Evolutionary conservation across 768 basidiomycete genomes (phyloP).

Genomic region (Pisolithus tinctorius): DNA sequence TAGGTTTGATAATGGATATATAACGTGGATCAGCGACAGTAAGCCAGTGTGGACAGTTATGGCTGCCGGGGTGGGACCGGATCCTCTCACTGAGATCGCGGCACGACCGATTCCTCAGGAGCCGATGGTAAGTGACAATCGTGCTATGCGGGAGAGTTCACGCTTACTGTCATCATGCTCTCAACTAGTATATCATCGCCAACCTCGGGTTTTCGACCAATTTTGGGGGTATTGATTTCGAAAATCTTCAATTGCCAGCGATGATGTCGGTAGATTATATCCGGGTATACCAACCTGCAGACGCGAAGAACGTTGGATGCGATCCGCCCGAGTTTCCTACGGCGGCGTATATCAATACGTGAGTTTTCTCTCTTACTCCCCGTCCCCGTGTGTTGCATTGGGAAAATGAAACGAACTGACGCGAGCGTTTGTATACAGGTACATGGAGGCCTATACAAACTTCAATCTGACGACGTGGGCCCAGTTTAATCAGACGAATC

Average conservation of each 20-base stretch:
- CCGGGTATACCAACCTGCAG: constrained; percentile 61
- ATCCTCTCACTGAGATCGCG: constrained; percentile 46
- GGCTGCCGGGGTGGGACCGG: constrained; percentile 41
- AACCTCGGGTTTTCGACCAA: constrained; percentile 65
- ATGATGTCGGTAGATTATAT: constrained; percentile 77
- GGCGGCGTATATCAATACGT: constrained; percentile 65
- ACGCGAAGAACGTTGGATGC: constrained; percentile 49
- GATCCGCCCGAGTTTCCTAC: constrained; percentile 76
- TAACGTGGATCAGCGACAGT: constrained; percentile 61
- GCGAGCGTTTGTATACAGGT: constrained; percentile 15
- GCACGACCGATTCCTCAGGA: constrained; percentile 60
- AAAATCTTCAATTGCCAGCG: constrained; percentile 45
- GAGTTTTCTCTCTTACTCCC: constrained; percentile 17
- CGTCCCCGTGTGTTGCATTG: neutral
- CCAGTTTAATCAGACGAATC: constrained; percentile 45
- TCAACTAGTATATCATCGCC: constrained; percentile 54
- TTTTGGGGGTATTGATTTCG: constrained; percentile 62
- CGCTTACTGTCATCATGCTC: neutral
- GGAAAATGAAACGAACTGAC: no score
- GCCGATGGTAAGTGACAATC: constrained; percentile 48
- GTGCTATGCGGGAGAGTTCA: neutral
- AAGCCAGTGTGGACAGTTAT: constrained; percentile 52
- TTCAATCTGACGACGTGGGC: constrained; percentile 41
- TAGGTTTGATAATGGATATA: constrained; percentile 49
- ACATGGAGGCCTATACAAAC: constrained; percentile 40